These are phyloP conservation scores for Scheffersomyces illinoinensis DNA, from an alignment of 1,139 yeast species.

Conservation along the genomic window DNA sequence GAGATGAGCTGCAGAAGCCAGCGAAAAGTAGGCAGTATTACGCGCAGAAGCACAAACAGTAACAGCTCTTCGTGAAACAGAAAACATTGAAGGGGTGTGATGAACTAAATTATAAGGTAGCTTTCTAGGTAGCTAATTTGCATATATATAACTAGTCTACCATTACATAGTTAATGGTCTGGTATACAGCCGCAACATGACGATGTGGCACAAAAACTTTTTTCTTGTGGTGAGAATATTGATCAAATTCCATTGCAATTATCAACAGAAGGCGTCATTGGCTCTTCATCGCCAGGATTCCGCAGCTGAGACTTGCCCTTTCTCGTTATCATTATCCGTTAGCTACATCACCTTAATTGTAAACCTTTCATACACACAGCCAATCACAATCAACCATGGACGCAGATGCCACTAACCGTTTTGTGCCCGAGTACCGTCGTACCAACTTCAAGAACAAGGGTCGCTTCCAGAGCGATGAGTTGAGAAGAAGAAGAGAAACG, in stretches of 20 bases:
- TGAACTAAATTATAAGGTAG: not conserved
- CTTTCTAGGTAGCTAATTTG: not conserved
- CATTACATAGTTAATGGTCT: not conserved
- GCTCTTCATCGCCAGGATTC: not conserved
- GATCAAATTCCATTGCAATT: not conserved
- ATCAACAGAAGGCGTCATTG: not conserved
- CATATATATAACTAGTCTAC: not conserved
- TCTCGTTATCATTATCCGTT: not conserved
- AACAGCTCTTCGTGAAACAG: not conserved
- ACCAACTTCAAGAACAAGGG: slow-evolving; percentile 95
- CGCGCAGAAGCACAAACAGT: not conserved
- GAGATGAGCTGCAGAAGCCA: not conserved
- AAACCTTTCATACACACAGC: not conserved
- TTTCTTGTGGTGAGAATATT: not conserved
- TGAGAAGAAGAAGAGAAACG: slow-evolving; percentile 96
- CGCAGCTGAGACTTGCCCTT: not conserved
- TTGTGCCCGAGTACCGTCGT: slow-evolving; percentile 96
- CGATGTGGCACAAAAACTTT: not conserved
- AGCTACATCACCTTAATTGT: not conserved
- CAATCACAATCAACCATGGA: slow-evolving; percentile 48
- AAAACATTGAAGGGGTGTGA: not conserved
- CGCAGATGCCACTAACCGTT: slow-evolving; percentile 77
- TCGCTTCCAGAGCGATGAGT: slow-evolving; percentile 91
- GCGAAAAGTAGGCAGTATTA: not conserved
- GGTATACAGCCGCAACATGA: not conserved